A percentile compares a stretch with the other conserved stretches of the same genome.
Conservation (phyloP, 257 asterid species). For the Cordia subcordata region DNA sequence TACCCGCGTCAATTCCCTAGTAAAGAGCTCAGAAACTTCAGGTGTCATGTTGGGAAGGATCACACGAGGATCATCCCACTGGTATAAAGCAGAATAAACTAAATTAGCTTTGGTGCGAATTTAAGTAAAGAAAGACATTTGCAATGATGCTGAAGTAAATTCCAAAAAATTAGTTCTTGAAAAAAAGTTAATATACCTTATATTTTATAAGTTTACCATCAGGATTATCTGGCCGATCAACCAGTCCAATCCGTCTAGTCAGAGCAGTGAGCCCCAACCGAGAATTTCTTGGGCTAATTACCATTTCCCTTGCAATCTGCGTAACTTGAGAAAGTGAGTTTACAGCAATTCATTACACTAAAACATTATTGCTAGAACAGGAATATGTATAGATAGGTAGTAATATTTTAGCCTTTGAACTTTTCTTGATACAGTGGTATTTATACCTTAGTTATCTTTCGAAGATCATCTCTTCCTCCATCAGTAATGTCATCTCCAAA, state of each 20-base stretch:
- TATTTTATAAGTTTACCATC: constrained; percentile 78
- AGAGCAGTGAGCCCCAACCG: constrained; percentile 89
- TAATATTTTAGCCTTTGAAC: no score
- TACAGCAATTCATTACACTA: neutral
- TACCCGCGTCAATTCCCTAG: constrained; percentile 94
- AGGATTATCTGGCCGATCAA: constrained; percentile 77
- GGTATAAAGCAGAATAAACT: constrained; percentile 9
- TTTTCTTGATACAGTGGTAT: no score
- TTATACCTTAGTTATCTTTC: constrained; percentile 87
- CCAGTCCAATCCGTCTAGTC: constrained; percentile 71
- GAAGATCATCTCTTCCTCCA: constrained; percentile 92
- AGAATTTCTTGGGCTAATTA: constrained; percentile 82
- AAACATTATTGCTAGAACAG: no score
- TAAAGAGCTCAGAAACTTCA: constrained; percentile 92
- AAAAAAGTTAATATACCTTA: constrained; percentile 41
- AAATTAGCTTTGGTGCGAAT: no score
- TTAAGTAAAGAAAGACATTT: neutral
- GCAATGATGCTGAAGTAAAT: neutral
- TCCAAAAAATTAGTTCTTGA: neutral
- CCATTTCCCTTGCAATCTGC: constrained; percentile 99
- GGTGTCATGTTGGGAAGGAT: constrained; percentile 79
- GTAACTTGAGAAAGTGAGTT: constrained; percentile 10
- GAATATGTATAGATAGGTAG: no score
- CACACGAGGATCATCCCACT: constrained; percentile 98
- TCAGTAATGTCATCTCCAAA: constrained; percentile 93